These are phyloP conservation scores for Termitomyces sp. DNA, from an alignment of 768 basidiomycete genomes.

Conservation along the genomic window DNA sequence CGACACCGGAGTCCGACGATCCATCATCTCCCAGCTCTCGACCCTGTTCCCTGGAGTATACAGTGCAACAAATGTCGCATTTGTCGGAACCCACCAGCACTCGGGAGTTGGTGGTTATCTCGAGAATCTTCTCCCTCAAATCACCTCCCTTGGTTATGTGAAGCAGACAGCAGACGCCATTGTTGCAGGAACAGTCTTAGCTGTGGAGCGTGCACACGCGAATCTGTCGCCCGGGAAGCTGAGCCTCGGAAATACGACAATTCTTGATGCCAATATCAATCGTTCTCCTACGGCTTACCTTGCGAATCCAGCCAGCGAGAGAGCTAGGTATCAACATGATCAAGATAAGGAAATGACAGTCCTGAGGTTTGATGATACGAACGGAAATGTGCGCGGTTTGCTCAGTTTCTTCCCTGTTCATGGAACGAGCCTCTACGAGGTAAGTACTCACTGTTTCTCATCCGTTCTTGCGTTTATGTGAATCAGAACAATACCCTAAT, in stretches of 20 bases:
- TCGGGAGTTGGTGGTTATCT: conserved; percentile 76
- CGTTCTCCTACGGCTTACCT: conserved; percentile 73
- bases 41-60: conserved; percentile 59
- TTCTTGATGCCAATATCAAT: conserved; percentile 67
- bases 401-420: conserved; percentile 77
- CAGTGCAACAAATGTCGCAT: conserved; percentile 65
- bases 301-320: conserved; percentile 68
- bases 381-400: conserved; percentile 58
- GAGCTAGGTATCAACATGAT: conserved; percentile 61
- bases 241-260: conserved; percentile 62
- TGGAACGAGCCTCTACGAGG: conserved; percentile 76
- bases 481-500: conserved; percentile 76
- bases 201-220: conserved; percentile 63
- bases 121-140: conserved; percentile 72
- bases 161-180: conserved; percentile 69
- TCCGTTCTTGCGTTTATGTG: neutral
- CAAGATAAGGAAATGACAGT: conserved; percentile 74
- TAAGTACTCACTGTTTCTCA: conserved; percentile 20
- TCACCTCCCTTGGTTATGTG: conserved; percentile 73
- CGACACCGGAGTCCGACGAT: conserved; percentile 68
- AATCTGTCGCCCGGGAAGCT: conserved; percentile 57
- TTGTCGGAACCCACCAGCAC: conserved; percentile 74
- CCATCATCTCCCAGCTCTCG: conserved; percentile 56
- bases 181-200: conserved; percentile 60
- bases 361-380: conserved; percentile 56